Percentiles rank a stretch among this genome's conserved stretches.
Conservation (phyloP, 495 filamentous ascomycete species). For the Daldinia childiae region DNA sequence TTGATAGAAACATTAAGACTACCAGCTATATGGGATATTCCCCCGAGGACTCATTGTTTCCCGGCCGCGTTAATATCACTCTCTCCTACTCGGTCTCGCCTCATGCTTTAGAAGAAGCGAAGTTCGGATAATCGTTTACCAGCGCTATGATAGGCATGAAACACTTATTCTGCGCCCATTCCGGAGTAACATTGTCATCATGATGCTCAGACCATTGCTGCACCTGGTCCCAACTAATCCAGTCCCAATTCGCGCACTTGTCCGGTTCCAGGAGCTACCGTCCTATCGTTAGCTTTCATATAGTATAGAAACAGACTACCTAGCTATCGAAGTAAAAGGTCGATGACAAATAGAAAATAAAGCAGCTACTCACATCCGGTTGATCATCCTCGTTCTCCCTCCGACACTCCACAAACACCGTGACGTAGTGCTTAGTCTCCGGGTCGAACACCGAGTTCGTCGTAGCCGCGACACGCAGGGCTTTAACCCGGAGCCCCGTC, state of each 20-base stretch:
- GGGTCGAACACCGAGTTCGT: conserved; percentile 68
- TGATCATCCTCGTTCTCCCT: conserved; percentile 53
- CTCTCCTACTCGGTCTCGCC: neutral
- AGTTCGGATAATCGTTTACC: conserved; percentile 55
- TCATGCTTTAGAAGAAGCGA: conserved; percentile 6
- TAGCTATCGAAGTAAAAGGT: too few relatives aligned
- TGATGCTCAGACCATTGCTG: conserved; percentile 43
- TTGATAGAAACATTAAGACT: neutral
- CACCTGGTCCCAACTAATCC: conserved; percentile 63
- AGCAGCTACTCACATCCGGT: conserved; percentile 58
- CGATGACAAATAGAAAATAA: neutral
- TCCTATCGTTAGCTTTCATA: conserved; percentile 39
- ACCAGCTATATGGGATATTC: neutral
- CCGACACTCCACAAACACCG: conserved; percentile 65
- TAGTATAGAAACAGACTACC: too few relatives aligned
- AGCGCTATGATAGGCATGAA: conserved; percentile 68
- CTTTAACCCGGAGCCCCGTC: conserved; percentile 64
- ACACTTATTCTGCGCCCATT: conserved; percentile 50
- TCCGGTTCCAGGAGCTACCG: conserved; percentile 66
- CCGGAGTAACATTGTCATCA: conserved; percentile 39
- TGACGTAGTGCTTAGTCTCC: conserved; percentile 70
- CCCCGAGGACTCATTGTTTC: too few relatives aligned
- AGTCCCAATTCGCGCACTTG: conserved; percentile 72
- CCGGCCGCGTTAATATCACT: neutral
- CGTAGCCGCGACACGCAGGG: conserved; percentile 60